Percentiles rank a stretch among this genome's conserved stretches.
Conservation (phyloP, 495 filamentous ascomycete genomes). For the Penicillium egyptiacum region DNA sequence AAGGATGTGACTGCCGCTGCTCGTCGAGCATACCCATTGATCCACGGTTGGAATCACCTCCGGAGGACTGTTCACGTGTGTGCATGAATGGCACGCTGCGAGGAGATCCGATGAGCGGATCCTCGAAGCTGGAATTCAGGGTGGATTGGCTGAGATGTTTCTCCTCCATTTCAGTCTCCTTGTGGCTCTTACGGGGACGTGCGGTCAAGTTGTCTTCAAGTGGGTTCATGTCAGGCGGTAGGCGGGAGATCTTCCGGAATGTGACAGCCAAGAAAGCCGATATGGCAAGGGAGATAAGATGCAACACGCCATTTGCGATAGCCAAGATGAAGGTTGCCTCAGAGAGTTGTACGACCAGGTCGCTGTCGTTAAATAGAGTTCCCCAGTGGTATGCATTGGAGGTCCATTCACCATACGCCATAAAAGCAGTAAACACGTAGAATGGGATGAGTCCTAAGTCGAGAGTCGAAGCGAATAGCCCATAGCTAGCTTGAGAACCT, state of each 20-base stretch:
- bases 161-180: constrained; percentile 66
- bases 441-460: constrained; percentile 74
- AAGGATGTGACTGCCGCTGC: constrained; percentile 25
- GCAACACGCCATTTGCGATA: constrained; percentile 60
- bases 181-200: constrained; percentile 66
- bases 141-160: constrained; percentile 54
- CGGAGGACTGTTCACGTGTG: constrained; percentile 61
- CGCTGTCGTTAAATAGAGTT: constrained; percentile 55
- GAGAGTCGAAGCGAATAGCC: constrained; percentile 71
- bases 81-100: constrained; percentile 74
- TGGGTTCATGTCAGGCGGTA: constrained; percentile 92
- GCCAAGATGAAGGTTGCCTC: constrained; percentile 63
- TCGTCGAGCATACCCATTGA: constrained; percentile 25
- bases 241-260: constrained; percentile 74
- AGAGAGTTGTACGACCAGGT: constrained; percentile 54
- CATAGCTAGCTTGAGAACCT: constrained; percentile 78
- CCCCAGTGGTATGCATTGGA: constrained; percentile 56
- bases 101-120: constrained; percentile 55
- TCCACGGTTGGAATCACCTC: constrained; percentile 34
- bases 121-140: constrained; percentile 59
- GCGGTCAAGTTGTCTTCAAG: constrained; percentile 83
- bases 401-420: constrained; percentile 48
- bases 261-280: constrained; percentile 69
- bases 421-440: constrained; percentile 68
- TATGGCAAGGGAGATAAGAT: constrained; percentile 66